Conservation (phyloP, 257 asterid genomes). For the Plantago elongata region DNA sequence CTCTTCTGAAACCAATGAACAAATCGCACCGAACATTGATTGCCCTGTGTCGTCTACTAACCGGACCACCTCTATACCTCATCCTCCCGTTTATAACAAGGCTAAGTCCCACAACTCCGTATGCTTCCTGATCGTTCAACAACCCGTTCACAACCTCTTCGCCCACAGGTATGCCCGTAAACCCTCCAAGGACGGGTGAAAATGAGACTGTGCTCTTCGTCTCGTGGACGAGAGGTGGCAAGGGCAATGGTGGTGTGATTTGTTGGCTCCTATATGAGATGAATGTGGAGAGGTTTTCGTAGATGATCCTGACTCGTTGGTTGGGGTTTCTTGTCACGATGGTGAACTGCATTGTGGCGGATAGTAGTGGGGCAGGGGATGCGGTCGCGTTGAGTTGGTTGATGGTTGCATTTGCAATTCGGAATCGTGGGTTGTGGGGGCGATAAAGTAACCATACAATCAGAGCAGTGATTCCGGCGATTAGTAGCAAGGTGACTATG, state of each 20-base stretch:
- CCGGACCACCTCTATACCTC: conserved; percentile 8
- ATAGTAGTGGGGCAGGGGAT: neutral
- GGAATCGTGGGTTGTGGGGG: neutral
- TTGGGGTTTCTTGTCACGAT: conserved; percentile 2
- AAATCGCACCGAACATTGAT: neutral
- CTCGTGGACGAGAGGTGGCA: neutral
- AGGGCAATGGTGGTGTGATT: neutral
- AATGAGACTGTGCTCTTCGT: neutral
- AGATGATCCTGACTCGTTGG: neutral
- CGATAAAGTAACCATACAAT: conserved; percentile 4
- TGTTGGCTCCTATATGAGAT: neutral
- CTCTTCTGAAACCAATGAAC: conserved; percentile 2
- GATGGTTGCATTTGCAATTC: neutral
- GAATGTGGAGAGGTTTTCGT: neutral
- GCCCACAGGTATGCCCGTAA: neutral
- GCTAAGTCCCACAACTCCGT: neutral
- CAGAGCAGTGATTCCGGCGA: neutral
- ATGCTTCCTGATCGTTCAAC: neutral
- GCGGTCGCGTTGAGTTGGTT: conserved; percentile 2
- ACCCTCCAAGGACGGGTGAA: neutral
- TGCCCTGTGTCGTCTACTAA: neutral
- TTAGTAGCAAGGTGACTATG: neutral
- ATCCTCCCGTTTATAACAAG: neutral
- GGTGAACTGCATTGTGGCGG: conserved; percentile 9
- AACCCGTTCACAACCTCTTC: conserved; percentile 1